Evolutionary conservation across 306 rosid species (phyloP), one percentile per base, ranked within the genome.

Genomic region (Macrotyloma uniflorum): DNA sequence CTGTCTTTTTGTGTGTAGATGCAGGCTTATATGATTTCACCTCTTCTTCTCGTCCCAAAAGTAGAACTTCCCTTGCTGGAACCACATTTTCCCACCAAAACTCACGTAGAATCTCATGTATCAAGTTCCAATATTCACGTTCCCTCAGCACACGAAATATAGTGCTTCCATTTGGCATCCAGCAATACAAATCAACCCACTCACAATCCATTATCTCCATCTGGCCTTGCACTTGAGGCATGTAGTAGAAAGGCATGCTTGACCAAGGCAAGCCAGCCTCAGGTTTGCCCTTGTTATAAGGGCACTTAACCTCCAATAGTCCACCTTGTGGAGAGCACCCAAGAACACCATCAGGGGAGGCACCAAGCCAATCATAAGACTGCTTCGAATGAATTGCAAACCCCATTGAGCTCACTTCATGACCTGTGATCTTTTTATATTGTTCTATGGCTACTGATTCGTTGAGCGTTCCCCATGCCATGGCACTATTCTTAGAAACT

Each of bases 31-130:
- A 91, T 1, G 84, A 75, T 69, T 74, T 72, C 8, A 75, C 94
- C 35, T 83, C 76, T 47, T 91, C 91, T 82, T 93, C 87, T 32
- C 66, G 80, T 32, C 96, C 98, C 62, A 90, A 33, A 8, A 79
- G 20, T 32, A 87, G 43, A 79, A 91, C 91, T 79, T 88, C 99
- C 83, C 88, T 91, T 3, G 96, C 97, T 28, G 99, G 99, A 83
- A 95, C 38, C 67, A 95, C 98, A 53, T 91, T 88, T 85, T 90
- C 98, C 98, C 99, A 93, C 99, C 99, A 95, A 82, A 95, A 95
- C 75, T 95, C 98, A 53, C 83, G 61, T 28, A 95, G 81, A 82
- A 95, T 85, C 79, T 82, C 91, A 61, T 85, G 90, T 36, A 93
- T 87, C 82, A 95, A 78, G 26, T 91, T 83, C 99, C 99, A 95